These are phyloP conservation scores for Mercurialis annua DNA, from an alignment of 345 rosid species.

Conservation along the genomic window DNA sequence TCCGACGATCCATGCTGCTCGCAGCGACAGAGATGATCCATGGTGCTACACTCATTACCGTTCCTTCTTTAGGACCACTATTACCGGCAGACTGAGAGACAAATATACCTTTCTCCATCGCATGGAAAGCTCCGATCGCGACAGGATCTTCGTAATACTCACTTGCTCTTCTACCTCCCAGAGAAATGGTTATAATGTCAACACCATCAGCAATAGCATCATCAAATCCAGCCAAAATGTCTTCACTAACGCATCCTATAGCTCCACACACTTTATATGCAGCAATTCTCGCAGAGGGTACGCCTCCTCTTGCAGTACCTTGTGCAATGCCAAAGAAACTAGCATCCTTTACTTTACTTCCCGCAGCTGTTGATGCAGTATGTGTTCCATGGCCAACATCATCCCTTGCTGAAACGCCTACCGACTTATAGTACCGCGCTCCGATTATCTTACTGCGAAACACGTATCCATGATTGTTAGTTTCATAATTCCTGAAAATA, in stretches of 20 bases:
- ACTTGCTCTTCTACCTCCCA: background rate
- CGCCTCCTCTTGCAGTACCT: constrained; percentile 62
- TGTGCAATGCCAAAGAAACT: constrained; percentile 45
- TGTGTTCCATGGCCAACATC: constrained; percentile 44
- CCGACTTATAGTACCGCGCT: constrained; percentile 31
- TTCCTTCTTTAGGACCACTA: background rate
- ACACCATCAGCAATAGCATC: constrained; percentile 70
- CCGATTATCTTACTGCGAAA: constrained; percentile 42
- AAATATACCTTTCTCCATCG: constrained; percentile 30
- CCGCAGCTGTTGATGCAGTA: constrained; percentile 67
- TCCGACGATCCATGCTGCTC: constrained; percentile 26
- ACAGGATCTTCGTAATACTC: background rate
- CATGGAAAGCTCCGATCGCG: constrained; percentile 35
- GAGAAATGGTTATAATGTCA: constrained; percentile 36
- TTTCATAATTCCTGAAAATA: too few relatives aligned
- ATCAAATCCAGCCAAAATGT: constrained; percentile 45
- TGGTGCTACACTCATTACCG: constrained; percentile 25
- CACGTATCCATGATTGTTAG: constrained; percentile 32
- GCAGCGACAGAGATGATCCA: constrained; percentile 35
- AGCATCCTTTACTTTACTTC: constrained; percentile 36
- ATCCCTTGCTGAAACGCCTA: constrained; percentile 26
- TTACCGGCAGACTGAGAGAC: constrained; percentile 30
- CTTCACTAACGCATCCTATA: background rate
- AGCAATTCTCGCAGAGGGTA: constrained; percentile 57
- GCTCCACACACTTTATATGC: constrained; percentile 33